Evolutionary conservation across 1,139 yeast species (phyloP), one percentile per base, ranked within the genome.

Genomic region (Saccharomyces pastorianus): DNA sequence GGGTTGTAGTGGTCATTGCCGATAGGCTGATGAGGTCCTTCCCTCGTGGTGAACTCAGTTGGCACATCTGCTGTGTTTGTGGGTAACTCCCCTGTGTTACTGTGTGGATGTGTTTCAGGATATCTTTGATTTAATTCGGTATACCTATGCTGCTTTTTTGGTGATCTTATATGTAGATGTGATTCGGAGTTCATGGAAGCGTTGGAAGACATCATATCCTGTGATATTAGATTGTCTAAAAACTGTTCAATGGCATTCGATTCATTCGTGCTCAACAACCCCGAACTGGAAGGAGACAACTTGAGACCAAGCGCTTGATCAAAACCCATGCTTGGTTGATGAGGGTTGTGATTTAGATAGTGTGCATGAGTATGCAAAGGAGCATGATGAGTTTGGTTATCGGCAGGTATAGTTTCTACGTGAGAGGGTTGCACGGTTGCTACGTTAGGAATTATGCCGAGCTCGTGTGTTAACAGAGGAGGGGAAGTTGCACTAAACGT

Each of bases 181-280:
- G 9, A 5, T 5, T 38, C 44, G 20, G 44, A 26, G 26, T 25
- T 17, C n/a, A 20, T 20, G 5, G 44, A 38, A 38, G 44, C 20
- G 11, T 11, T 25, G 53, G 47, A 20, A n/a, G 38, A 14, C 26
- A 13, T 31, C 26, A 26, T 49, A 14, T 13, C 28, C 14, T 27
- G 25, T 11, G 52, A 38, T 29, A 68, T 53, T 23, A 68, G 52
- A 42, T 64, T 64, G 50, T 68, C 70, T 46, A 68, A 54, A 48
- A 68, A 68, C 44, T 61, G 59, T 49, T 66, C 70, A 46, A 68
- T 68, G 2, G 70, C 71, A 56, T 61, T 58, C 4, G 71, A 64
- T 53, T 68, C 72, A 53, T 61, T 58, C 11, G 64, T 58, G 50
- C 70, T 68, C 51, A 68, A 54, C 38, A 68, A 56, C 14, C 61